Evolutionary conservation across 2,329 filamentous ascomycete genomes (phyloP), one percentile per base, ranked within the genome.

Genomic region (Mycosphaerella arachidis): DNA sequence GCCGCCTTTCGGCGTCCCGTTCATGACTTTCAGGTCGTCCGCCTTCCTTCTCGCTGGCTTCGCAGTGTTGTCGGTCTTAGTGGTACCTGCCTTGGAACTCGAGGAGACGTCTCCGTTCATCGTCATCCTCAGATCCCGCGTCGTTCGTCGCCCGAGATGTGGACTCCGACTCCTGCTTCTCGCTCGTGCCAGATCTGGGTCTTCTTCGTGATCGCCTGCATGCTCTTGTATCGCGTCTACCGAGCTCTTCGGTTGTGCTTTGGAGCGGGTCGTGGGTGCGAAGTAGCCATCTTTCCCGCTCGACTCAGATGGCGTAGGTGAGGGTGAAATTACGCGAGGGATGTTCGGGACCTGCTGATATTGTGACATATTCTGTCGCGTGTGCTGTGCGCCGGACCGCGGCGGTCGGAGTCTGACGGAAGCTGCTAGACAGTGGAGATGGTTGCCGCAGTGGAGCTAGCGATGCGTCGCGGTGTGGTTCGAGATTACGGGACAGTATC

Each of bases 311-410:
- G 86, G 86, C 1, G 89, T 88, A 45, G 92, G 92, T 57, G 91
- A 94, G 45, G 92, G 92, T 12, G 91, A 95, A 68, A 94, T 95
- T 67, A 97, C 90, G 71, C 91, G 88, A 70, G 92, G 92, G 58
- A 89, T 94, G 59, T 84, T 83, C 59, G 92, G 92, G 59, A 94
- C 80, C 18, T 35, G 78, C n/a, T 35, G 78, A 64, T 83, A 78
- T 68, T 79, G 77, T 52, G 79, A 59, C 68, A 69, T 69, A 57
- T 53, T 57, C 18, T 53, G 51, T 55, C 37, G 30, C 61, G 56
- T 56, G 57, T 57, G 43, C 45, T 48, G 54, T 43, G 40, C 40
- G 40, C 40, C 27, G 29, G 40, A 45, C 35, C 30, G 50, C 50
- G 37, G 56, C 43, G 20, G 30, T 53, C 30, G 56, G 48, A 52